These are phyloP conservation scores for Sclerotinia sclerotiorum DNA, from an alignment of 2,329 filamentous ascomycete species.

Conservation along the genomic window DNA sequence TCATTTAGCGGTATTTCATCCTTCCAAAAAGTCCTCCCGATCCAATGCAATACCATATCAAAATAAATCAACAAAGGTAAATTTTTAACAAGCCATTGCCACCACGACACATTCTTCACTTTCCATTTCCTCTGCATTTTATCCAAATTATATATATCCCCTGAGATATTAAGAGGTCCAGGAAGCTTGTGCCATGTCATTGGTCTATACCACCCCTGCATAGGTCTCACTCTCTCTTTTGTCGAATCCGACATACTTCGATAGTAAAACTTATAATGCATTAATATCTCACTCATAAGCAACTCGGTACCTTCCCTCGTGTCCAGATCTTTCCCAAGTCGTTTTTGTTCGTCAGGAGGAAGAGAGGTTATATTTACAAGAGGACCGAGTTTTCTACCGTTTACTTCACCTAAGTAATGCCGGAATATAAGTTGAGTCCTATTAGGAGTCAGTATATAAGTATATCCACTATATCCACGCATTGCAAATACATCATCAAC, in stretches of 20 bases:
- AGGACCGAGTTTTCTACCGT: constrained; percentile 1
- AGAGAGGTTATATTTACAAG: background rate
- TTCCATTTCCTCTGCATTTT: background rate
- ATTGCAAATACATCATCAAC: background rate
- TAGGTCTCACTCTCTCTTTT: background rate
- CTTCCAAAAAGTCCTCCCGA: background rate
- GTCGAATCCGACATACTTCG: background rate
- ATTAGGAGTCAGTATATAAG: background rate
- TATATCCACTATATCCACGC: background rate
- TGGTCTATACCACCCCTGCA: constrained; percentile 9
- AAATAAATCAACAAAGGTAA: background rate
- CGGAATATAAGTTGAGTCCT: background rate
- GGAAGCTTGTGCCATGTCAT: background rate
- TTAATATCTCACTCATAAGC: constrained; percentile 6
- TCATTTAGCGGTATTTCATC: background rate
- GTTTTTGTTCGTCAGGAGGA: background rate
- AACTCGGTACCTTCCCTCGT: background rate
- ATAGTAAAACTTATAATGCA: background rate
- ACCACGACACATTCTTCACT: background rate
- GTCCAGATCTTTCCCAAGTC: background rate
- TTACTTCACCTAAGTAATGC: background rate
- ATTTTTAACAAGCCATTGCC: background rate
- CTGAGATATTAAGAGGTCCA: background rate
- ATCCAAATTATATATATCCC: background rate
- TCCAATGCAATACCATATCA: background rate